Conservation (phyloP, 192 early-diverging fungal species). For the Mortierella claussenii region DNA sequence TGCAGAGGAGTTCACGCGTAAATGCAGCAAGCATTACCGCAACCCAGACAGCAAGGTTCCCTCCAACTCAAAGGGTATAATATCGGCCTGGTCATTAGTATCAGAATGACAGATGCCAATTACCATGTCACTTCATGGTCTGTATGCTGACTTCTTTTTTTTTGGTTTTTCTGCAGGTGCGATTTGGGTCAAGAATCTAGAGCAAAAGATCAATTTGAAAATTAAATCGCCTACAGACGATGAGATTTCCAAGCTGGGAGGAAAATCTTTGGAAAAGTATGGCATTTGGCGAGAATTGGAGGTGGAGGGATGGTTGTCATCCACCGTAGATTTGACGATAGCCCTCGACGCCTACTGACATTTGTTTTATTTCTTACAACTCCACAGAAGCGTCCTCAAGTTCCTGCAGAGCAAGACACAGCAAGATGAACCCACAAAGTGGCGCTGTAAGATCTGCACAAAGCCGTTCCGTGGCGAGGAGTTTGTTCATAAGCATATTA, state of each 20-base stretch:
- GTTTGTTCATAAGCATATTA: conserved; percentile 95
- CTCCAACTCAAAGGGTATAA: conserved; percentile 23
- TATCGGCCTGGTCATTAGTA: background rate
- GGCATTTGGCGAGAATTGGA: background rate
- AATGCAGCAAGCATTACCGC: conserved; percentile 63
- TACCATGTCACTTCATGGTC: background rate
- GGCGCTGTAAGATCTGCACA: conserved; percentile 86
- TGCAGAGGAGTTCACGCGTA: conserved; percentile 86
- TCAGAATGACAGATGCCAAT: background rate
- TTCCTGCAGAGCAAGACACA: conserved; percentile 62
- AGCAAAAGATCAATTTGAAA: conserved; percentile 64
- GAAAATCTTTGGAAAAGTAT: conserved; percentile 62
- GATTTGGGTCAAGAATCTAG: conserved; percentile 65
- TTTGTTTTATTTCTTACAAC: too few species aligned
- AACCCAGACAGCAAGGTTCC: conserved; percentile 40
- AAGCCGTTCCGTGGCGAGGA: conserved; percentile 96
- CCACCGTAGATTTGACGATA: background rate
- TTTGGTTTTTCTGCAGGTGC: conserved; percentile 31
- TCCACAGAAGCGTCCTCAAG: conserved; percentile 59
- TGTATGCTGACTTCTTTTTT: background rate
- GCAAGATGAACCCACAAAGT: conserved; percentile 82
- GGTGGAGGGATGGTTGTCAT: background rate
- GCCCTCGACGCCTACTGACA: too few species aligned
- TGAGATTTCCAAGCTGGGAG: conserved; percentile 62
- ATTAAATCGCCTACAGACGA: conserved; percentile 50